Evolutionary conservation across 768 basidiomycete species (phyloP), one percentile per base, ranked within the genome.

Genomic region (Hygrophoropsis aurantiaca): DNA sequence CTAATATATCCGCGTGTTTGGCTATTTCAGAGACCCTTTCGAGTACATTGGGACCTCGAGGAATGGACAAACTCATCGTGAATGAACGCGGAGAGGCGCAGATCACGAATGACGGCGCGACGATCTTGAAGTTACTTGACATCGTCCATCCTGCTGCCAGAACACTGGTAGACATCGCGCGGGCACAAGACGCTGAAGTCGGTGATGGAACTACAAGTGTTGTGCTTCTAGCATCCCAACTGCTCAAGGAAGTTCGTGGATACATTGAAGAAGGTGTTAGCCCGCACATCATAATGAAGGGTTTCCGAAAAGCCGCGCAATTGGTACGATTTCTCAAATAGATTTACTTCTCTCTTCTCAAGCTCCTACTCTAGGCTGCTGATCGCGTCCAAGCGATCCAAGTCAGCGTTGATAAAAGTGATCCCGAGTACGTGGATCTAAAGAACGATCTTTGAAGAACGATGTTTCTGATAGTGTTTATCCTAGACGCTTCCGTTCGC

Each of bases 71-170:
- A 66, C 76, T 98, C 37, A 97, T 97, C 56, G 95, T 97, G 2
- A 86, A 86, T 51, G 87, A 90, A 49, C 82, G 94, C 47, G 95
- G 97, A 41, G 88, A 94, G 51, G 93, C 97, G 8, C 95, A 97
- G 73, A 99, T 99, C 63, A 98, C 97, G 18, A 99, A 99, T 69
- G 97, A 99, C 80, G 97, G 97, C 49, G 97, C 97, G 27, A 99
- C 97, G 51, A 97, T 99, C 64, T 77, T 99, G 62, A 95, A 97
- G 69, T 78, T 99, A 50, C 81, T 99, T 52, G 97, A 99, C 54
- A 94, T 99, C 64, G 87, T 99, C 2, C 97, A 99, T 68, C 97
- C 97, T 39, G 95, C 97, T 46, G 97, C 97, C 18, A 82, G 91
- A 61, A 95, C 94, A n/a, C 75, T 99, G 48, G 97, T 98, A 39